These are phyloP conservation scores for Brassica napus DNA, from an alignment of 345 rosid genomes.

Conservation along the genomic window Da-Ae NC_063452.1:26867001-26867500, in stretches of 20 bases:
- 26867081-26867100: conserved; percentile 13
- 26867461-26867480: conserved; percentile 98
- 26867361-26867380: conserved; percentile 4
- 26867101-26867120: neutral
- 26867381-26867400: conserved; percentile 58
- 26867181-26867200: neutral
- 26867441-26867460: conserved; percentile 99
- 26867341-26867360: neutral
- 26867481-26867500: conserved; percentile 51
- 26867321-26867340: conserved; percentile 69
- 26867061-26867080: conserved; percentile 99
- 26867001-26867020: conserved; percentile 39
- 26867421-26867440: conserved; percentile 97
- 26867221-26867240: neutral
- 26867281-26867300: conserved; percentile 98
- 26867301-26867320: conserved; percentile 97
- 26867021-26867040: conserved; percentile 96
- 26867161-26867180: neutral
- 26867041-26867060: conserved; percentile 97
- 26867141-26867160: neutral
- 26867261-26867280: conserved; percentile 98
- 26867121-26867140: conserved; percentile 7
- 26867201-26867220: conserved; percentile 3
- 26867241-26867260: conserved; percentile 43
- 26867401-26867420: conserved; percentile 98